Percentiles rank a stretch among this genome's conserved stretches.
Evolutionary conservation across 495 filamentous ascomycete genomes (phyloP).

Genomic region (Penicillium canariense): DNA sequence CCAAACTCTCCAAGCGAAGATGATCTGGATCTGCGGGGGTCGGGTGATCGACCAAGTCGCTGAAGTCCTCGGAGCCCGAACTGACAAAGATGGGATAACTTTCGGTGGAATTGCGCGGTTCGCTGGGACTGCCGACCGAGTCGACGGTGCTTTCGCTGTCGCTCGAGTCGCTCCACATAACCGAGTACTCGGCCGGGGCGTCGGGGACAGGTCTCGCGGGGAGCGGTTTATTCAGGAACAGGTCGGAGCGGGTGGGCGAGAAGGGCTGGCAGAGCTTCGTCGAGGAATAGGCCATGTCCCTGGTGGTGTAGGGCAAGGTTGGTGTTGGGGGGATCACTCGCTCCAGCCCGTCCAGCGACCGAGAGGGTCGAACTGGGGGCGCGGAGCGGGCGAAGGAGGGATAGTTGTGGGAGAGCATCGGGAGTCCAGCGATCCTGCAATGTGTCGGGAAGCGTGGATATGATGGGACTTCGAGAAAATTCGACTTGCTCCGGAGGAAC

Average conservation of each 20-base stretch:
- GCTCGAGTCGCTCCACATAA: constrained; percentile 35
- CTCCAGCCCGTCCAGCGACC: constrained; percentile 46
- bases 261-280: constrained; percentile 25
- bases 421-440: not conserved
- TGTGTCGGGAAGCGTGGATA: not conserved
- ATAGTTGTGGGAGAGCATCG: constrained; percentile 27
- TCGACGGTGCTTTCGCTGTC: constrained; percentile 34
- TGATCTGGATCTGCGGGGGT: constrained; percentile 13
- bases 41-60: constrained; percentile 25
- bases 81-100: constrained; percentile 43
- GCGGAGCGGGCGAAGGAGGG: constrained; percentile 25
- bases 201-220: constrained; percentile 33
- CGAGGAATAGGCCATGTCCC: constrained; percentile 20
- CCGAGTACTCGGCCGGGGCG: constrained; percentile 22
- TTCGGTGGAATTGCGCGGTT: constrained; percentile 30
- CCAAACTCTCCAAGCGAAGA: constrained; percentile 12
- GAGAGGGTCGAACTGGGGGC: constrained; percentile 39
- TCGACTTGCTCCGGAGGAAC: too few relatives aligned
- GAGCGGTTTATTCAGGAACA: constrained; percentile 39
- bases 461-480: not conserved
- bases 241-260: constrained; percentile 25
- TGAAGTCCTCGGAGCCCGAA: constrained; percentile 34
- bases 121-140: constrained; percentile 26
- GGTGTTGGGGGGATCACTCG: constrained; percentile 35
- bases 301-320: constrained; percentile 15